A percentile compares a stretch with the other conserved stretches of the same genome.
Evolutionary conservation across 257 asterid genomes (phyloP).

Genomic region (Ligustrum vulgare): DNA sequence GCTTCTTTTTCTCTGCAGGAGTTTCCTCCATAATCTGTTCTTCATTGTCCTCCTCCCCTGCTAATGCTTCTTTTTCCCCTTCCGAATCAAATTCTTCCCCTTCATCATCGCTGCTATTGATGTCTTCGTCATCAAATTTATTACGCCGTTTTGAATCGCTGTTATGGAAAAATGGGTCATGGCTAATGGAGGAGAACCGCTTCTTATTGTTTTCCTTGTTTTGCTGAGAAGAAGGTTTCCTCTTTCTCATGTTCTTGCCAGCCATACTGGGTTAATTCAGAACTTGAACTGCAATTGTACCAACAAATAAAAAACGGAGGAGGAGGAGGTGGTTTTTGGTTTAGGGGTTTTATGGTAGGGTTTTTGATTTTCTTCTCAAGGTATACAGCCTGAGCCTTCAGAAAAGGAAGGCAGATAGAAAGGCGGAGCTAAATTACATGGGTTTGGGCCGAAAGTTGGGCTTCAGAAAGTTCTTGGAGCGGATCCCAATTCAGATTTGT

Average conservation of each 20-base stretch:
- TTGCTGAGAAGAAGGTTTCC: conserved; percentile 36
- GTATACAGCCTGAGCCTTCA: too few species aligned
- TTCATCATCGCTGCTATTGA: conserved; percentile 76
- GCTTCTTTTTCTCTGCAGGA: conserved; percentile 70
- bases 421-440: background rate
- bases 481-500: too few species aligned
- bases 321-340: background rate
- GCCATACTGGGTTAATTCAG: conserved; percentile 35
- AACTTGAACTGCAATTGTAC: background rate
- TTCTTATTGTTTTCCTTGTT: conserved; percentile 33
- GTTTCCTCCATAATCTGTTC: conserved; percentile 67
- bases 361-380: background rate
- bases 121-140: conserved; percentile 53
- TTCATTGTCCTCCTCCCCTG: conserved; percentile 32
- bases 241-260: conserved; percentile 42
- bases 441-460: too few species aligned
- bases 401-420: background rate
- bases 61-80: conserved; percentile 17
- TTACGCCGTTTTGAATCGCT: conserved; percentile 54
- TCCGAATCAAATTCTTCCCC: conserved; percentile 36
- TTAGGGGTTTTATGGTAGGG: background rate
- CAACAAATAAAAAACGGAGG: background rate
- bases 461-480: too few species aligned
- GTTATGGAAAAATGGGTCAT: conserved; percentile 60
- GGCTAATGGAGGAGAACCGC: conserved; percentile 33